Evolutionary conservation across 306 rosid species (phyloP), one percentile per base, ranked within the genome.

Genomic region (Begonia masoniana): DNA sequence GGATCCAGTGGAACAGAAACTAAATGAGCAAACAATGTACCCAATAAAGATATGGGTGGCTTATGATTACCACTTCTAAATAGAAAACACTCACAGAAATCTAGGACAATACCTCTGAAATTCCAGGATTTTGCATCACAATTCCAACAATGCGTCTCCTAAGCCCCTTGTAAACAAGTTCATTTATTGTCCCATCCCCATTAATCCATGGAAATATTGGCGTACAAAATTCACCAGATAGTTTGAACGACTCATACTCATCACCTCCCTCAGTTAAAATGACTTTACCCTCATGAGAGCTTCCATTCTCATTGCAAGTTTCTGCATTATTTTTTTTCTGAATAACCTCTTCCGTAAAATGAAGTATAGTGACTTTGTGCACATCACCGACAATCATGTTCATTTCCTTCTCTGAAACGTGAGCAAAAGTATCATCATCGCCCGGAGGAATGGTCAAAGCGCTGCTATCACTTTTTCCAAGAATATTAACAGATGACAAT

Each of bases 101-200:
- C 8, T 31, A 7, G 9, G 39, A 31, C 39, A 1, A 39, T 79
- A 91, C 99, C 99, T 83, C 86, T 66, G 83, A 62, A 54, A 83
- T 86, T 67, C 94, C 99, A 13, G 99, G 96, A 74, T 75, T 86
- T 74, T 86, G 99, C 99, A 91, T 83, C 65, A 86, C 94, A 69
- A 81, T 74, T 67, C 96, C 99, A 69, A 86, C 81, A 61, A 86
- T 69, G 59, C 78, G 88, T 23, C 94, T 75, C 60, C 60, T 68
- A 15, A 91, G 82, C 65, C 99, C 96, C 72, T 67, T 86, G 68
- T 74, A 86, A 57, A 91, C 84, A 57, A 79, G 56, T 47, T 68
- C 64, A 73, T 91, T 91, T 63, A 75, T 55, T 14, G 79, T 75
- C 58, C 99, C 99, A 60, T 91, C 99, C 70, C 96, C 99, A 71